A percentile compares a stretch with the other conserved stretches of the same genome.
phyloP scores from a whole-genome alignment of 345 rosid genomes.

The Carallia brachiata region DNA sequence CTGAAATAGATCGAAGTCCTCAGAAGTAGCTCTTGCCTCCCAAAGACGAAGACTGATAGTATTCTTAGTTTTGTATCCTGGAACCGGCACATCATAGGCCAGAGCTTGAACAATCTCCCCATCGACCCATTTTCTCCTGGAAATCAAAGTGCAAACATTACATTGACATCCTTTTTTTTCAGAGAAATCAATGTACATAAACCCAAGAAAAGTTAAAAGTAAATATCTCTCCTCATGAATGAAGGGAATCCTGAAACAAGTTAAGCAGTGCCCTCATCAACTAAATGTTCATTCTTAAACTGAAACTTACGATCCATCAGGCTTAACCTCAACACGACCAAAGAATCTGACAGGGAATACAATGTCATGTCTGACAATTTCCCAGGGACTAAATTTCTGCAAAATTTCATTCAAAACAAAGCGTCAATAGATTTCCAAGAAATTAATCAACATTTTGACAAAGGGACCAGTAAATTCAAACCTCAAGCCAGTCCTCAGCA shows the following conservation, averaged over 20 bases:
- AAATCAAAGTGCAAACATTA: constrained; percentile 21
- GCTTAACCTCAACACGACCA: constrained; percentile 67
- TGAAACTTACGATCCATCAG: constrained; percentile 79
- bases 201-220: background rate
- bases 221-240: background rate
- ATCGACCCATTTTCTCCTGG: constrained; percentile 82
- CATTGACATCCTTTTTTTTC: background rate
- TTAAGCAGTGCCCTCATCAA: background rate
- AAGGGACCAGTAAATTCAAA: constrained; percentile 19
- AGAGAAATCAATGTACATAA: constrained; percentile 6
- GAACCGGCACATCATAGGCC: constrained; percentile 94
- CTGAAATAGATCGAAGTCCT: constrained; percentile 75
- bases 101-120: constrained; percentile 88
- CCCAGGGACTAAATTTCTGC: constrained; percentile 99
- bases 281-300: background rate
- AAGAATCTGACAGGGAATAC: constrained; percentile 86
- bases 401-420: constrained; percentile 29
- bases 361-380: constrained; percentile 86
- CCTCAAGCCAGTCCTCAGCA: constrained; percentile 99
- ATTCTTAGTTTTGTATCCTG: constrained; percentile 90
- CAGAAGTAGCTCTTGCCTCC: constrained; percentile 86
- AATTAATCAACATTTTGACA: constrained; percentile 1
- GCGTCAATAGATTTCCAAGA: constrained; percentile 13
- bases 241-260: background rate
- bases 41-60: constrained; percentile 97